Evolutionary conservation across 306 rosid genomes (phyloP).

Genomic region (Glycine tomentella): DNA sequence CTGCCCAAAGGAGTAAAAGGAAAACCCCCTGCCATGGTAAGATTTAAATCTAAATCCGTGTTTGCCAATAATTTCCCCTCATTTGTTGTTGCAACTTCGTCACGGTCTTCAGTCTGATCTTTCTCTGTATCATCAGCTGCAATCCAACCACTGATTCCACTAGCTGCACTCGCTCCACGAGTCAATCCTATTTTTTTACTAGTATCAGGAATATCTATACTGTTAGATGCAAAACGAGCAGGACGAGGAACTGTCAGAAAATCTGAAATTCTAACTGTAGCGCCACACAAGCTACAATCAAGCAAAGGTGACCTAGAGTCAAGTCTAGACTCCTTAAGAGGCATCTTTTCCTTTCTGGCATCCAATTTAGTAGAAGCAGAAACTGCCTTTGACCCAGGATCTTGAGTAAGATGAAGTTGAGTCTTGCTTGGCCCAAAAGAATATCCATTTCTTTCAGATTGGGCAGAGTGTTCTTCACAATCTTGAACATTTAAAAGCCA

Average conservation of each 20-base stretch:
- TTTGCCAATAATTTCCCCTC: conserved; percentile 60
- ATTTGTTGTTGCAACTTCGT: conserved; percentile 90
- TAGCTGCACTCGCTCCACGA: conserved; percentile 99
- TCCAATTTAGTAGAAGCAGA: conserved; percentile 81
- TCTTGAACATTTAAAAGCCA: conserved; percentile 94
- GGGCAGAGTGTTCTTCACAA: conserved; percentile 98
- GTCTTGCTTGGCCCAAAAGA: conserved; percentile 78
- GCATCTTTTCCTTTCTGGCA: conserved; percentile 74
- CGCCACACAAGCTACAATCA: conserved; percentile 98
- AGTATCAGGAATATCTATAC: conserved; percentile 78
- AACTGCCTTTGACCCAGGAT: conserved; percentile 75
- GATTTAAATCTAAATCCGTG: conserved; percentile 85
- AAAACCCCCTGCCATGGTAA: conserved; percentile 87
- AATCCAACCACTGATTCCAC: conserved; percentile 98
- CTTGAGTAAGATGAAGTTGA: conserved; percentile 73
- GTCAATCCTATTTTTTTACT: conserved; percentile 94
- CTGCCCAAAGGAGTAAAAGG: conserved; percentile 68
- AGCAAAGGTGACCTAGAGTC: conserved; percentile 83
- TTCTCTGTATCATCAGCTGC: conserved; percentile 84
- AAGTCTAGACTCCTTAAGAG: conserved; percentile 70
- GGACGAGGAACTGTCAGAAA: conserved; percentile 87
- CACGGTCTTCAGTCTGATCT: conserved; percentile 94
- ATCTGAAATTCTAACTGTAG: conserved; percentile 84
- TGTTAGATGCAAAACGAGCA: conserved; percentile 73
- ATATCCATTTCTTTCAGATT: conserved; percentile 95